Base-by-base conservation (phyloP, 139 green algal genomes). In the Coccomyxa sp. region DNA sequence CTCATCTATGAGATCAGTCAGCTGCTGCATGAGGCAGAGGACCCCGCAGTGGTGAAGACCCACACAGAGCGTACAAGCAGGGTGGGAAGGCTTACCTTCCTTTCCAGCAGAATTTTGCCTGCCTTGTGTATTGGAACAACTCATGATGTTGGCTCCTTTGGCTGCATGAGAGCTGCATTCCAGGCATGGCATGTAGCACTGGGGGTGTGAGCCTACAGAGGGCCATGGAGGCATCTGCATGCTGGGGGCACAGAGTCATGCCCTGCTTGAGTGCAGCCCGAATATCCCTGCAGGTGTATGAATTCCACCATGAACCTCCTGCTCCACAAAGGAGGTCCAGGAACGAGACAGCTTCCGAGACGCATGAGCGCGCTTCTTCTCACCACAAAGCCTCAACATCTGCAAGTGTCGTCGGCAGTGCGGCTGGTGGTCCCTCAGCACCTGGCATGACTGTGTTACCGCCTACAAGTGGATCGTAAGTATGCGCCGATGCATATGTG, bases 1-100 rank as follows among this genome's bases (percentile, higher is more conserved):
- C 85, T 98, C 33, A 88, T 93, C 38, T 90, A 91, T 29, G 92
- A 96, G 82, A 74, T 85, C 29, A 55, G 68, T 18, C 82, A 89
- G 68, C 83, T 86, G 72, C 77, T 88, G 6, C 37, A 80, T 40
- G 84, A 88, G 50, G 74, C 68, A 27, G 70, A 31, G 3, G 41
- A 77, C 10, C 14, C 64, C 14, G 29, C 64, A 10, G 12, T 29
- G 64, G 1, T 10, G 33, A 27, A 3, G 35, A n/a, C 18, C 10
- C 33, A 0, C 69, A 34, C 24, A 10, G 69, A 44, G 10, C 29
- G 64, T 10, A 10, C 64, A 3, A 2, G 24, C 24, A 22, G 24
- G 10, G 14, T 37, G 29, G 64, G 24, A 3, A 38, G 18, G 64
- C 31, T 33, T 72, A 18, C 8, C 58, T 71, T 31, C 58, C n/a